Percentiles rank a stretch among this genome's conserved stretches.
phyloP scores from a whole-genome alignment of 1,284 basidiomycete genomes.

The Heterobasidion annosum region DNA sequence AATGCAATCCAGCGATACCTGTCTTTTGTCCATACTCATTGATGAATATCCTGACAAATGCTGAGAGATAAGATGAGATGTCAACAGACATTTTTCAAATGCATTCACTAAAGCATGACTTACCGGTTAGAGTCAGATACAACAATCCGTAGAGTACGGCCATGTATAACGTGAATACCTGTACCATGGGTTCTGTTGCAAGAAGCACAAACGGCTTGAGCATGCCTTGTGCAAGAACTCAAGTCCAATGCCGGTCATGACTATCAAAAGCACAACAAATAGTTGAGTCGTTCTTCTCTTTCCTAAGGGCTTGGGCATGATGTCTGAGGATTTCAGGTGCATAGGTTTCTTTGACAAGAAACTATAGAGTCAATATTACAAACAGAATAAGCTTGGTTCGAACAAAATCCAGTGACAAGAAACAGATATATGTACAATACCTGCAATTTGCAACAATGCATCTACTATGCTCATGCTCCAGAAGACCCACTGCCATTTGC shows the following conservation, averaged over 20 bases:
- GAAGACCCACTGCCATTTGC: slow-evolving; percentile 9
- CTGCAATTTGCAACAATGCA: neutral
- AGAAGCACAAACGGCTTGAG: slow-evolving; percentile 37
- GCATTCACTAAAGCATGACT: slow-evolving; percentile 11
- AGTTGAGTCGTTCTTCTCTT: neutral
- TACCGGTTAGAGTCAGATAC: slow-evolving; percentile 28
- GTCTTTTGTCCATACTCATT: slow-evolving; percentile 36
- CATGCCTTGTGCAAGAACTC: slow-evolving; percentile 11
- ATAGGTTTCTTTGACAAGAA: neutral
- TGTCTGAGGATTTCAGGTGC: neutral
- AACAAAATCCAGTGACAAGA: neutral
- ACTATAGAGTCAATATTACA: neutral
- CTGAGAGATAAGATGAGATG: neutral
- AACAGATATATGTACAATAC: neutral
- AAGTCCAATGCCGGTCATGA: neutral
- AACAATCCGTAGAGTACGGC: slow-evolving; percentile 42
- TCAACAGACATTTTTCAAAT: neutral
- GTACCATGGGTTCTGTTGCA: slow-evolving; percentile 34
- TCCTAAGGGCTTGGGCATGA: neutral
- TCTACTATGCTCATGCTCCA: neutral
- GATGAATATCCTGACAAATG: slow-evolving; percentile 47
- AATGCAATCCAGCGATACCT: slow-evolving; percentile 53
- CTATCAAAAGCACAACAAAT: neutral
- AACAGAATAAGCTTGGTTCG: neutral
- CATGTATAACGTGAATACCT: slow-evolving; percentile 37